Base-by-base conservation (phyloP, 345 rosid species). In the Acer campestre region DNA sequence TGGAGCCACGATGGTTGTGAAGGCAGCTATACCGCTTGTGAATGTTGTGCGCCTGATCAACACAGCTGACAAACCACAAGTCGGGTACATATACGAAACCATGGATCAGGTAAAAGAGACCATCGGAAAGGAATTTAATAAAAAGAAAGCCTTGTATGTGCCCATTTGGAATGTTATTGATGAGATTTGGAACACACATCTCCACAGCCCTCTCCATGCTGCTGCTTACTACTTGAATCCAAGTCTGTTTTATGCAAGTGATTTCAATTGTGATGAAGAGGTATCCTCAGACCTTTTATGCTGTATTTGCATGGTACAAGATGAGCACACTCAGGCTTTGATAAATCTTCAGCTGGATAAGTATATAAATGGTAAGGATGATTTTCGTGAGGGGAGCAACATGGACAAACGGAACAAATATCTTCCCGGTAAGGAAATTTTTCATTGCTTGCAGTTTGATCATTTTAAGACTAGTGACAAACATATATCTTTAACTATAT, bases 71-170 rank as follows among this genome's bases (percentile, higher is more conserved):
- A 75, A 81, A 53, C 88, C 87, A 14, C 88, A 82, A 56, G 78
- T 77, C 22, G 95, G 94, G 17, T 83, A 74, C 78, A 80, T 93
- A 66, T 93, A 93, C 31, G 91, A 93, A 70, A 81, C 83, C 55
- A 84, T 91, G 84, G 92, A 89, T 80, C 86, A 74, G 75, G 84
- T 80, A 67, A 93, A 93, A 79, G 90, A 88, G 82, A 79, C 75
- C 6, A 90, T 91, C 3, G 82, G 77, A 7, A 73, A 51, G 58
- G 86, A 66, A 14, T 78, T 88, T 61, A 48, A 70, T 73, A 38
- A 61, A 63, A 48, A 87, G 42, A 14, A 79, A 74, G 62, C 73
- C 42, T 48, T 22, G 66, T 89, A 87, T 80, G 18, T 25, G 76
- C 86, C 90, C 17, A 48, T 90, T 31, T 90, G 93, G 92, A 67